Conservation (phyloP, 495 filamentous ascomycete genomes). For the Xylona heveae region DNA sequence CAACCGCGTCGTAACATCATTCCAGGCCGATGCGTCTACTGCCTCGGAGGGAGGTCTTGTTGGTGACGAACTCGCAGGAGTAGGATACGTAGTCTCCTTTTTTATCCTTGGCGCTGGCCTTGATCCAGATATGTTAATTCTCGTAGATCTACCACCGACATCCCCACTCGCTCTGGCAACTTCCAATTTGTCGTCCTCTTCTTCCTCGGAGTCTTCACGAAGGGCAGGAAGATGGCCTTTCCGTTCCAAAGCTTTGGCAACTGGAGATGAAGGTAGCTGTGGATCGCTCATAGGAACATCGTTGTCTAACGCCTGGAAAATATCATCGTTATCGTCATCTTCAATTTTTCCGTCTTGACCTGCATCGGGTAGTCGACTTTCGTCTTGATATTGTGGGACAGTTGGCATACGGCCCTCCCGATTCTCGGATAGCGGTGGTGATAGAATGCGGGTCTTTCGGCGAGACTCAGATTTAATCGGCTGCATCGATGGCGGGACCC, state of each 20-base stretch:
- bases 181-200: constrained; percentile 72
- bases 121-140: constrained; percentile 71
- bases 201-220: constrained; percentile 40
- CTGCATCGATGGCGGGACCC: constrained; percentile 29
- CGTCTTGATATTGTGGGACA: constrained; percentile 23
- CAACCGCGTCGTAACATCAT: constrained; percentile 62
- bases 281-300: constrained; percentile 67
- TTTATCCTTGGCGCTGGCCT: constrained; percentile 59
- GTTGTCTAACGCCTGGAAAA: constrained; percentile 32
- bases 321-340: constrained; percentile 37
- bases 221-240: constrained; percentile 40
- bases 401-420: too few relatives aligned
- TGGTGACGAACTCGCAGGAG: constrained; percentile 60
- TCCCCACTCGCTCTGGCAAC: constrained; percentile 49
- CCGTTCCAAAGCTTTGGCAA: constrained; percentile 55
- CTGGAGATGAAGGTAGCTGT: constrained; percentile 61
- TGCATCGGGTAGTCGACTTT: constrained; percentile 23
- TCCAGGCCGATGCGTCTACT: constrained; percentile 76
- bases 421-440: constrained; percentile 37
- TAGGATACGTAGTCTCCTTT: constrained; percentile 37
- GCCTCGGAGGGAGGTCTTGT: constrained; percentile 30
- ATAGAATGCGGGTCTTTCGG: constrained; percentile 58
- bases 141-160: constrained; percentile 38
- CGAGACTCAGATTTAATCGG: constrained; percentile 50
- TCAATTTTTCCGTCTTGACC: constrained; percentile 20